phyloP scores from a whole-genome alignment of 2,329 filamentous ascomycete genomes.

The Fusarium mexicanum region DNA sequence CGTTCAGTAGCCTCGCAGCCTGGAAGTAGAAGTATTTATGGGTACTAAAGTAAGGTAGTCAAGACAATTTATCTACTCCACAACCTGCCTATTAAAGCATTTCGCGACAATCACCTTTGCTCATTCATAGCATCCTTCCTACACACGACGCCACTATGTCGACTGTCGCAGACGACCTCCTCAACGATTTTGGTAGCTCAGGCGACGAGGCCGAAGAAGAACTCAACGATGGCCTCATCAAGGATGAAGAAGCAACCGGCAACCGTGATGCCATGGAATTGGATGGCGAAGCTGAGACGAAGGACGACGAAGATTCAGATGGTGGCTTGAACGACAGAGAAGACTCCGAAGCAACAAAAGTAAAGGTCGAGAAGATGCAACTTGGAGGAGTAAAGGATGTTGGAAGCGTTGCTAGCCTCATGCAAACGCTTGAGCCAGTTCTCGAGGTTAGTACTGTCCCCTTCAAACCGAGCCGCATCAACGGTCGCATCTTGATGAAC shows the following conservation, averaged over 20 bases:
- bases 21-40: slow-evolving; percentile 36
- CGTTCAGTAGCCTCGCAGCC: slow-evolving; percentile 44
- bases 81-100: neutral
- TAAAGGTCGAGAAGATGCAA: slow-evolving; percentile 85
- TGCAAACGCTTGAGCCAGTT: slow-evolving; percentile 83
- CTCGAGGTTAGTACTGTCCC: slow-evolving; percentile 74
- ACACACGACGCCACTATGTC: slow-evolving; percentile 69
- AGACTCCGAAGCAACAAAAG: slow-evolving; percentile 76
- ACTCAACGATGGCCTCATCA: slow-evolving; percentile 60
- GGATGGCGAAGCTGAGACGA: slow-evolving; percentile 49
- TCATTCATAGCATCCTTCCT: slow-evolving; percentile 7
- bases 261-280: slow-evolving; percentile 65
- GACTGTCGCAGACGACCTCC: slow-evolving; percentile 88
- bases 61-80: slow-evolving; percentile 11
- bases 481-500: slow-evolving; percentile 38
- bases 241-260: slow-evolving; percentile 52
- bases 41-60: slow-evolving; percentile 17
- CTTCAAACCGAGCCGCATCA: slow-evolving; percentile 36
- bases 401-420: slow-evolving; percentile 79
- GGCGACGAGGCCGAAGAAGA: slow-evolving; percentile 78
- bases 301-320: slow-evolving; percentile 61
- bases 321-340: slow-evolving; percentile 61
- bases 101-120: slow-evolving; percentile 26
- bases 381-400: slow-evolving; percentile 79
- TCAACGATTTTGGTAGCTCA: slow-evolving; percentile 75